phyloP scores from a whole-genome alignment of 495 filamentous ascomycete genomes.

The Wilcoxina mikolae region DNA sequence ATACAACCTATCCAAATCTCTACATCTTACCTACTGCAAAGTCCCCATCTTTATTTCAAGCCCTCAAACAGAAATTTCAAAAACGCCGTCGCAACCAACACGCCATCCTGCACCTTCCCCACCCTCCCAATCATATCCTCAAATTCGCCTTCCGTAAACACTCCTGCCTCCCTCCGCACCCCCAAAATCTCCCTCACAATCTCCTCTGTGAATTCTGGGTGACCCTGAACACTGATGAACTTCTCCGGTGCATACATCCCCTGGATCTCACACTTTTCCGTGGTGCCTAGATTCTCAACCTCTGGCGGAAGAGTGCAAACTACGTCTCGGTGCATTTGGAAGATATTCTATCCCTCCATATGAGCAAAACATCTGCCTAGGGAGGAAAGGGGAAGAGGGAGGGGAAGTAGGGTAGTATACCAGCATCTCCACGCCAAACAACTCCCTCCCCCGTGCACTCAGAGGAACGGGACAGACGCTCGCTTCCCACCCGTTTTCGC shows the following conservation, averaged over 20 bases:
- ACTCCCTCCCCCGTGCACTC: conserved; percentile 52
- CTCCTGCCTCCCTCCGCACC: conserved; percentile 41
- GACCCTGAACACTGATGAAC: conserved; percentile 72
- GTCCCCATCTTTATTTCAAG: neutral
- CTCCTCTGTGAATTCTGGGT: conserved; percentile 71
- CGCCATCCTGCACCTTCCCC: conserved; percentile 55
- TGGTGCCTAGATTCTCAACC: conserved; percentile 49
- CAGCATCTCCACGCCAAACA: conserved; percentile 62
- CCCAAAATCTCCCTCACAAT: conserved; percentile 59
- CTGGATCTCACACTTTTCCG: conserved; percentile 55
- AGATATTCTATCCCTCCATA: conserved; percentile 43
- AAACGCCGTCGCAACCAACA: conserved; percentile 52
- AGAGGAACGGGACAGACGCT: conserved; percentile 56
- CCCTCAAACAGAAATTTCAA: conserved; percentile 56
- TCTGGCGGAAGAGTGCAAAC: conserved; percentile 49
- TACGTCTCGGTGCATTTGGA: conserved; percentile 84
- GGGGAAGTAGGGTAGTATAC: conserved; percentile 6
- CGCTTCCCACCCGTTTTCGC: conserved; percentile 63
- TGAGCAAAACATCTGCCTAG: neutral
- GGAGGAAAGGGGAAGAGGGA: neutral
- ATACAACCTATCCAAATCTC: no score
- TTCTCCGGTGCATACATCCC: conserved; percentile 55
- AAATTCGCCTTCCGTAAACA: conserved; percentile 51
- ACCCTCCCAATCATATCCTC: conserved; percentile 53
- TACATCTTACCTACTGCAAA: no score